Base-by-base conservation (phyloP, 257 asterid species). In the Scutellaria galericulata region DNA sequence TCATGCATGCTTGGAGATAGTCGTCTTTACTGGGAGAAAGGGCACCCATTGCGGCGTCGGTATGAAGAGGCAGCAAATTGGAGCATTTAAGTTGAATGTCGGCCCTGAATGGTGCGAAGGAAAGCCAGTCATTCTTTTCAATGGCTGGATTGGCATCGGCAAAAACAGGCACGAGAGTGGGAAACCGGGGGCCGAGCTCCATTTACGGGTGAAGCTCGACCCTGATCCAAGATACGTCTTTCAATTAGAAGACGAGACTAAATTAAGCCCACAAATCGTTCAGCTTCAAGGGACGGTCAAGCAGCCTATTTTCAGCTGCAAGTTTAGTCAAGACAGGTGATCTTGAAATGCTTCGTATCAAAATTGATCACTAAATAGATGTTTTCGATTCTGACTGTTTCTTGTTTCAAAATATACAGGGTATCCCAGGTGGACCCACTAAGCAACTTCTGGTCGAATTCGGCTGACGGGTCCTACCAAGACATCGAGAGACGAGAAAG, bases 281-380 rank as follows among this genome's bases (percentile, higher is more conserved):
- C 97, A 94, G 86, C 96, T 88, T 68, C 99, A 88, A 78, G 99
- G 99, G 53, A 76, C 80, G 18, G 82, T 80, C 54, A 87, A 84
- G 70, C 99, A 94, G 83, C 96, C 97, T 31, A 94, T 94, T 79
- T 91, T 94, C 82, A 94, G 97, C 86, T 91, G 97, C 97, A 88
- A 84, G 88, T 94, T 91, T 78, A 92, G 83, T 79, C 87, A 70
- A 75, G 98, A 94, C 89, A 88, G 98, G 98, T 93, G 72, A 89
- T 47, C 2, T 37, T 15, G 37, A 31, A 31, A 2, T 15, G 22
- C 41, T 13, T 68, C 10, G 40, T 66, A 20, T 4, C 69, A 5
- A 15, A 18, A 11, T 45, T 0, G 2, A 64, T 31, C 71, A 27
- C 13, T 24, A 2, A 37, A 50, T 61, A 61, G 22, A 12, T 61